Percentiles rank a stretch among this genome's conserved stretches.
Evolutionary conservation across 2,329 filamentous ascomycete genomes (phyloP).

Genomic region (Hypoxylon sp.): DNA sequence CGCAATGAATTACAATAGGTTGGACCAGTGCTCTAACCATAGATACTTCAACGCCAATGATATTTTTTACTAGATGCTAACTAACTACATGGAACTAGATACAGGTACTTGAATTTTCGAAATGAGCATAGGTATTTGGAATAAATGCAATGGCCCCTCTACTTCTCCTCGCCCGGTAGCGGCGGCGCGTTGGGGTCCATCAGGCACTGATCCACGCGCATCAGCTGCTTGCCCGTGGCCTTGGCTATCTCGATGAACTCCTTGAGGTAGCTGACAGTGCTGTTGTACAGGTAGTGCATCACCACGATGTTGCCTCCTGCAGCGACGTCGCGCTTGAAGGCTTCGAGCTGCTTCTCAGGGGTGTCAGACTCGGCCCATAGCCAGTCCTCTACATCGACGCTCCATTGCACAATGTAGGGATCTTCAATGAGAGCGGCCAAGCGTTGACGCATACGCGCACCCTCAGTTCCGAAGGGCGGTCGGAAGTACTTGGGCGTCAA

Average conservation of each 20-base stretch:
- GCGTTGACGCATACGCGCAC: conserved; percentile 75
- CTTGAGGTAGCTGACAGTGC: conserved; percentile 74
- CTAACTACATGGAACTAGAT: conserved; percentile 16
- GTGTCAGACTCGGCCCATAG: conserved; percentile 73
- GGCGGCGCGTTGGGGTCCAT: conserved; percentile 72
- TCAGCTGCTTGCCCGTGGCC: conserved; percentile 73
- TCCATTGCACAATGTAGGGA: conserved; percentile 76
- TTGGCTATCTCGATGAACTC: conserved; percentile 77
- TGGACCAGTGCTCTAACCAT: neutral
- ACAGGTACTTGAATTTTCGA: conserved; percentile 7
- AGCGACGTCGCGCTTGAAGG: conserved; percentile 74
- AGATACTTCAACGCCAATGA: neutral
- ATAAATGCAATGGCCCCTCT: neutral
- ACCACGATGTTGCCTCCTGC: conserved; percentile 76
- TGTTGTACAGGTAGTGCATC: conserved; percentile 77
- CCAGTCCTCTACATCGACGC: conserved; percentile 80
- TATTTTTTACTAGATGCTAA: conserved; percentile 22
- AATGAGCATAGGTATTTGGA: neutral
- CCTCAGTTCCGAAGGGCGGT: conserved; percentile 78
- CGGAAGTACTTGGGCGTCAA: conserved; percentile 71
- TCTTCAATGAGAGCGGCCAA: conserved; percentile 68
- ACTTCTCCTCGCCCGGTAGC: conserved; percentile 37
- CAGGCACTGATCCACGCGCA: conserved; percentile 78
- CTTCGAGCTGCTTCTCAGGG: conserved; percentile 76
- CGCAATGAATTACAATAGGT: neutral